Base-by-base conservation (phyloP, 768 basidiomycete species). In the Royoungia palumana region DNA sequence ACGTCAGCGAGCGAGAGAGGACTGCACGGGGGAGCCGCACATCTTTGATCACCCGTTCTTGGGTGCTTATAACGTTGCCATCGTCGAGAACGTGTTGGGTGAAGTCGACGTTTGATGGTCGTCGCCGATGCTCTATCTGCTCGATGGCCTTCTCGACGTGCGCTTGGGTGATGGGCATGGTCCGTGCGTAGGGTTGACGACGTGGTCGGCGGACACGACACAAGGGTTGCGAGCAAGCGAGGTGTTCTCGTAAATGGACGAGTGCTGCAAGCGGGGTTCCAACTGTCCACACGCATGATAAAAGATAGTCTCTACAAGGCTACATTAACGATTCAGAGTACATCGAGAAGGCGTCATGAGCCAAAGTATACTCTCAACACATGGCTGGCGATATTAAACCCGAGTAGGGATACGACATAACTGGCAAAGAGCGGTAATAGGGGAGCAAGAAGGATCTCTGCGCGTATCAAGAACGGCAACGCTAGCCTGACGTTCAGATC, bases 1-100 rank as follows among this genome's bases (percentile, higher is more conserved):
- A 17, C 7, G 37, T 53, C 36, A 58, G 34, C 21, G 44, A 13
- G 53, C 48, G 46, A 47, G 46, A 43, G 40, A 30, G 41, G 35
- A 47, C 14, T 10, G 14, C 12, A 19, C 2, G 49, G 28, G 22
- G 14, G 25, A 32, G 27, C 20, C 83, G 58, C 58, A 95, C 94
- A 73, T 98, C 95, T 71, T 97, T 97, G 63, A 97, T 82, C 39
- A 96, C 91, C 58, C 95, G 82, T 70, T 97, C 94, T 61, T 92
- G 90, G 11, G 96, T 98, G 70, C 83, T 89, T 61, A 96, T 87
- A 43, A 84, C 76, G 59, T 80, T 86, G 21, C 96, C 96, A 70
- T 96, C 94, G 51, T 98, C 96, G 52, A 95, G 82, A 53, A 82
- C 74, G 69, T 97, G 93, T 60, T 90, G 88, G 5, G 94, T 94